Evolutionary conservation across 805 yeast genomes (phyloP), one percentile per base, ranked within the genome.

Genomic region (Candida schatavii): DNA sequence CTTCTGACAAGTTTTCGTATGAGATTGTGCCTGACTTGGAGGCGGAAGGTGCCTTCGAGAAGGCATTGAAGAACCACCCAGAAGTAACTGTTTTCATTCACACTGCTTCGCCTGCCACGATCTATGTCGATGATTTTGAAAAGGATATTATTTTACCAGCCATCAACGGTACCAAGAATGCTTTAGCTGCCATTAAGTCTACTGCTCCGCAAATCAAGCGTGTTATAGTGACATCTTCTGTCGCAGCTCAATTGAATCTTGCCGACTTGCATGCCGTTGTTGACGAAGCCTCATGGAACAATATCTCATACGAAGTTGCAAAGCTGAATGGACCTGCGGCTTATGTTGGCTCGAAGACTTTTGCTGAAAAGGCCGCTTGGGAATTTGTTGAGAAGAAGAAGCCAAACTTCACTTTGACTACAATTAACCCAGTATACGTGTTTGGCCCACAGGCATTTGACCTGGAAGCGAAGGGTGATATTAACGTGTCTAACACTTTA

Each of bases 391-490:
- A 54, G 35, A 30, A 30, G 3, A 55, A 57, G 32, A 45, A 51
- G 33, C 61, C 59, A 4, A 32, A 45, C 34, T 57, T 73, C 52
- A 54, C 57, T 27, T 50, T 79, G 39, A 62, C 72, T 30, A 66
- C 76, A 2, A 70, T 80, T 19, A 75, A 76, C 47, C 85, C 85
- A 7, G 72, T 74, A 10, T 77, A 64, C 54, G 83, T 79, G 1
- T 71, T 77, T n/a, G n/a, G n/a, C n/a, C n/a, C n/a, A n/a, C n/a
- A n/a, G n/a, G n/a, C n/a, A n/a, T n/a, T n/a, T n/a, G 46, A 40
- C 25, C 42, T 42, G 22, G 25, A 48, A 31, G 55, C 48, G 28
- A 59, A 60, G 41, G 70, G 48, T 7, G 42, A 42, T 23, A 59
- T 71, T 53, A 71, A 70, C 58, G 55, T 67, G 10, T 68, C 74